phyloP scores from a whole-genome alignment of 2,329 filamentous ascomycete species.

The Teratosphaeria viscida region DNA sequence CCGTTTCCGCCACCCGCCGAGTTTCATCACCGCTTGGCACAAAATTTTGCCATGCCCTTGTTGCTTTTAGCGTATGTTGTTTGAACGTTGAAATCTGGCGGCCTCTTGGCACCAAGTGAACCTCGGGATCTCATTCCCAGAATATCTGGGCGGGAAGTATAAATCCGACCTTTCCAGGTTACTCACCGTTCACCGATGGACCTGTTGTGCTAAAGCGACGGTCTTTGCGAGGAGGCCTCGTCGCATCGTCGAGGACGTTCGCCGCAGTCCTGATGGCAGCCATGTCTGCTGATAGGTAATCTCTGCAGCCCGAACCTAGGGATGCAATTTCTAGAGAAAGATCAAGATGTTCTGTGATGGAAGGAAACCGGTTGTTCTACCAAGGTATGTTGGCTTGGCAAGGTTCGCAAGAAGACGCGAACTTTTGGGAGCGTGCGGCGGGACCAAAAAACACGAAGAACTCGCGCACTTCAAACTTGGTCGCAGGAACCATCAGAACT shows the following conservation, averaged over 20 bases:
- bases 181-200: background rate
- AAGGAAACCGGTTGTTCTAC: background rate
- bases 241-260: background rate
- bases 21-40: background rate
- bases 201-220: background rate
- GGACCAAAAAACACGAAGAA: background rate
- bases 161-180: background rate
- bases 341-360: background rate
- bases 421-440: background rate
- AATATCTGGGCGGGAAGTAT: background rate
- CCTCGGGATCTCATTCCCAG: background rate
- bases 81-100: background rate
- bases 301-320: background rate
- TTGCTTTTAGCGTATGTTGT: background rate
- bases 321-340: background rate
- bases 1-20: background rate
- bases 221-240: background rate
- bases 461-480: background rate
- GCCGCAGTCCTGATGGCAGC: background rate
- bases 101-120: background rate
- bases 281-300: slow-evolving; percentile 1
- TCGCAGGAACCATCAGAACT: background rate
- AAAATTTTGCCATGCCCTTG: background rate
- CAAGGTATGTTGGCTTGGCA: background rate
- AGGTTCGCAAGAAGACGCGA: background rate